phyloP scores from a whole-genome alignment of 495 filamentous ascomycete genomes.

The Glarea lozoyensis region DNA sequence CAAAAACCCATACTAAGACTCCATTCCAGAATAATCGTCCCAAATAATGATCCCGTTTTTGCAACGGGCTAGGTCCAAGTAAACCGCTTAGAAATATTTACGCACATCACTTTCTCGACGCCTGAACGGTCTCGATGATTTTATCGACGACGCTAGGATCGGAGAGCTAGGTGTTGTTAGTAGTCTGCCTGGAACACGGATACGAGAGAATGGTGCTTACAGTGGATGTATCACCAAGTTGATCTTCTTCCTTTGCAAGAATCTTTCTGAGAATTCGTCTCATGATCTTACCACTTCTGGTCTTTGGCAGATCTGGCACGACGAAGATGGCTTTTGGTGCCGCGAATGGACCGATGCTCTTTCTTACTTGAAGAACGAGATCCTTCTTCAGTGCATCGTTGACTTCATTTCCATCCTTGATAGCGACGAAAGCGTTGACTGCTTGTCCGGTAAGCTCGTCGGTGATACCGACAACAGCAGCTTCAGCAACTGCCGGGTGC shows the following conservation, averaged over 20 bases:
- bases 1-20: neutral
- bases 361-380: slow-evolving; percentile 86
- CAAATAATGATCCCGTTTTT: neutral
- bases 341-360: slow-evolving; percentile 94
- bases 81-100: neutral
- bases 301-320: slow-evolving; percentile 92
- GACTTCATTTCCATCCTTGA: slow-evolving; percentile 78
- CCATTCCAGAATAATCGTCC: neutral
- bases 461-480: slow-evolving; percentile 86
- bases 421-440: slow-evolving; percentile 90
- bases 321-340: slow-evolving; percentile 89
- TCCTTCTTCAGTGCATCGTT: slow-evolving; percentile 85
- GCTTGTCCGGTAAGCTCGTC: slow-evolving; percentile 95
- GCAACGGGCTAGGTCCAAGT: neutral
- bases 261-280: slow-evolving; percentile 95
- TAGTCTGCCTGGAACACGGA: slow-evolving; percentile 3
- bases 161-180: slow-evolving; percentile 58
- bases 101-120: slow-evolving; percentile 37
- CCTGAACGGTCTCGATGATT: slow-evolving; percentile 77
- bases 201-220: slow-evolving; percentile 42
- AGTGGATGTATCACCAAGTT: slow-evolving; percentile 86
- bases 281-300: slow-evolving; percentile 97
- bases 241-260: slow-evolving; percentile 91
- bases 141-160: slow-evolving; percentile 83
- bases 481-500: slow-evolving; percentile 82